phyloP scores from a whole-genome alignment of 2,329 filamentous ascomycete genomes.

The Neofusicoccum ribis region DNA sequence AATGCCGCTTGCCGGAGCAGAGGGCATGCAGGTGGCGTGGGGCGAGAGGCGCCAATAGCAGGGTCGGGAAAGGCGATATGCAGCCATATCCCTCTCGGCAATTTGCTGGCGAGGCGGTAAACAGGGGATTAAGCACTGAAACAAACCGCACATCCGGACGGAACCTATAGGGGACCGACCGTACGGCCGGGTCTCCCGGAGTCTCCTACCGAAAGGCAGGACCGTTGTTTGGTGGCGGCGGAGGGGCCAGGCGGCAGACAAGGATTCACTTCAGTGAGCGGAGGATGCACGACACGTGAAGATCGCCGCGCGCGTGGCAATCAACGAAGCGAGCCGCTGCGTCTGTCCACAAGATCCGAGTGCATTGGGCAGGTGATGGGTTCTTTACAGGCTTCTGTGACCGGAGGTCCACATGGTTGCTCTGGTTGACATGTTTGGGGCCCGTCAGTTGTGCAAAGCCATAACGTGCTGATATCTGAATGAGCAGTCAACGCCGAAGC shows the following conservation, averaged over 20 bases:
- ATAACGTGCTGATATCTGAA: not conserved
- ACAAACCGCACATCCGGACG: not conserved
- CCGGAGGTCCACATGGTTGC: too few relatives aligned
- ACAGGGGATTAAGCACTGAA: not conserved
- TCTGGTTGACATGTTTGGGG: too few relatives aligned
- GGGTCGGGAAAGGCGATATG: not conserved
- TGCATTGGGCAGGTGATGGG: not conserved
- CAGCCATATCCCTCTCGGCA: not conserved
- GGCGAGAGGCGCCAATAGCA: not conserved
- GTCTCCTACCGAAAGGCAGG: not conserved
- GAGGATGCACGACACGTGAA: not conserved
- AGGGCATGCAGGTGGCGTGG: not conserved
- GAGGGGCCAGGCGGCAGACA: not conserved
- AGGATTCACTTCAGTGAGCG: not conserved
- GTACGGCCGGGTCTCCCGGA: not conserved
- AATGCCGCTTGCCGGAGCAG: not conserved
- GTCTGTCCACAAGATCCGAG: not conserved
- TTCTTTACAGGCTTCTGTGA: not conserved
- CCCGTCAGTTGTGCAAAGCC: not conserved
- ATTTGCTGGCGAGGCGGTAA: not conserved
- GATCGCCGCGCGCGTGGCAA: not conserved
- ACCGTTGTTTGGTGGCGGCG: not conserved
- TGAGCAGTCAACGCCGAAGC: too few relatives aligned
- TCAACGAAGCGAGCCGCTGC: not conserved
- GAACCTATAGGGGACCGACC: too few relatives aligned